Evolutionary conservation across 78 protist species (phyloP), one percentile per base, ranked within the genome.

Genomic region (Dictyostelium capitatum): DNA sequence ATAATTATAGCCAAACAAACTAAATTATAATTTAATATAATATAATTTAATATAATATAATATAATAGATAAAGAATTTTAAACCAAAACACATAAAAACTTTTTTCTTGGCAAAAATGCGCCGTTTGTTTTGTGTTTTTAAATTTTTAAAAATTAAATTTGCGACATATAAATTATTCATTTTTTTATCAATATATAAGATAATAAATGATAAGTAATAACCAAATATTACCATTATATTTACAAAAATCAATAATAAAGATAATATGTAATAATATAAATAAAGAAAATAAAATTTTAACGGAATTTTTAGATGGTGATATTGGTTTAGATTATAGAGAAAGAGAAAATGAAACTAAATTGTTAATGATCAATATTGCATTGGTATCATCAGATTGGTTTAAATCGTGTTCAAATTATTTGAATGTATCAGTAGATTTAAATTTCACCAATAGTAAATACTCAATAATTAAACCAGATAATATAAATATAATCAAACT

Each of bases 161-260:
- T n/a, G n/a, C n/a, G n/a, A n/a, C n/a, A n/a, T n/a, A n/a, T n/a
- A n/a, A n/a, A n/a, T n/a, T n/a, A n/a, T n/a, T n/a, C n/a, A n/a
- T n/a, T n/a, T n/a, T n/a, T n/a, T n/a, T n/a, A n/a, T n/a, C n/a
- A n/a, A n/a, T n/a, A n/a, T n/a, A n/a, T n/a, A n/a, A n/a, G n/a
- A n/a, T n/a, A n/a, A n/a, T n/a, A n/a, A n/a, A n/a, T n/a, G n/a
- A n/a, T n/a, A n/a, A n/a, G n/a, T n/a, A n/a, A n/a, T n/a, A n/a
- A n/a, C n/a, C 75, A 41, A 32, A 67, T 15, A 32, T 17, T 67
- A 67, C 75, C 75, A 67, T 17, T 0, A 17, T 67, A 67, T 32
- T 67, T 67, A 67, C 75, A 67, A 67, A 67, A 67, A 67, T n/a
- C 23, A 67, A 67, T 67, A 11, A 17, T 67, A 30, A 67, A 67